phyloP scores from a whole-genome alignment of 2,329 filamentous ascomycete species.

The Ophioceras dolichostomum region DNA sequence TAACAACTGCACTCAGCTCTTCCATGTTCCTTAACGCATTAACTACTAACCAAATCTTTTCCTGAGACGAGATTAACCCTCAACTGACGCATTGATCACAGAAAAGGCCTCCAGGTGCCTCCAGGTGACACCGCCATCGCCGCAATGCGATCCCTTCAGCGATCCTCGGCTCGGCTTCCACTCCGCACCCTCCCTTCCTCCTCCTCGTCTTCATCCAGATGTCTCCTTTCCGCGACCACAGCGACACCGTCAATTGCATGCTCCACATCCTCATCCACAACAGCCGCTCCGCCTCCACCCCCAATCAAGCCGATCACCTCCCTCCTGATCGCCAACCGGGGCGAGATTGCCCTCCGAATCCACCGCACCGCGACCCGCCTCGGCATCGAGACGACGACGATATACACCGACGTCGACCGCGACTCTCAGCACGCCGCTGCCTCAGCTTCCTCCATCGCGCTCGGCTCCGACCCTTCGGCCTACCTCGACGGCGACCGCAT shows the following conservation, averaged over 20 bases:
- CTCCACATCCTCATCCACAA: constrained; percentile 18
- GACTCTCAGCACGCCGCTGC: constrained; percentile 77
- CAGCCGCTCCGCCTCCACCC: no score
- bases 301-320: constrained; percentile 47
- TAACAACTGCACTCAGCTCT: no score
- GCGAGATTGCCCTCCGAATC: constrained; percentile 92
- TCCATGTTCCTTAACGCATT: no score
- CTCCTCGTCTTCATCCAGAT: constrained; percentile 1
- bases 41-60: no score
- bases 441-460: constrained; percentile 70
- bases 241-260: constrained; percentile 12
- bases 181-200: constrained; percentile 5
- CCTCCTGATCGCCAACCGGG: constrained; percentile 90
- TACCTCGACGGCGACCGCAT: constrained; percentile 94
- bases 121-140: no score
- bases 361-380: constrained; percentile 77
- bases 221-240: constrained; percentile 3
- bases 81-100: no score
- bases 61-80: no score
- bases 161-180: constrained; percentile 34
- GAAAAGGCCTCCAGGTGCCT: no score
- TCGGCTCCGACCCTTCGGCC: constrained; percentile 62
- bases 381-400: constrained; percentile 83
- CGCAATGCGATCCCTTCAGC: constrained; percentile 43
- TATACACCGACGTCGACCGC: constrained; percentile 90